These are phyloP conservation scores for Amanita pallidorosea DNA, from an alignment of 768 basidiomycete species.

Conservation along the genomic window DNA sequence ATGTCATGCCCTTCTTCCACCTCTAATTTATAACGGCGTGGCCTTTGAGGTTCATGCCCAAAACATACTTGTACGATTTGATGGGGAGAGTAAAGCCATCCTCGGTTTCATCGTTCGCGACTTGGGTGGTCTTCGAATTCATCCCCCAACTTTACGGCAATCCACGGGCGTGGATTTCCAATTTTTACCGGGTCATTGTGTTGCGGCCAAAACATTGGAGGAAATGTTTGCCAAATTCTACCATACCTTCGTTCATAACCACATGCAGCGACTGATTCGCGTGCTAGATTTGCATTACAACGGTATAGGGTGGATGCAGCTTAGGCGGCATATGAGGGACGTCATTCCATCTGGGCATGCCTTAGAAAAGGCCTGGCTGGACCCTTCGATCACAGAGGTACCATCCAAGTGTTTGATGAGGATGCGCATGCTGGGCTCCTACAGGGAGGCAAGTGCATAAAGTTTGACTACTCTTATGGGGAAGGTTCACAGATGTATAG, in stretches of 20 bases:
- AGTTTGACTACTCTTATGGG: not conserved
- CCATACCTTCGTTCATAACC: constrained; percentile 50
- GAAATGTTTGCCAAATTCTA: constrained; percentile 49
- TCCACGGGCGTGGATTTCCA: constrained; percentile 41
- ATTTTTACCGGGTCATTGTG: constrained; percentile 43
- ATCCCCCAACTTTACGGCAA: constrained; percentile 33
- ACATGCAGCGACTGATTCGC: constrained; percentile 45
- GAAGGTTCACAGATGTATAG: constrained; percentile 19
- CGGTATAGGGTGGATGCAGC: constrained; percentile 39
- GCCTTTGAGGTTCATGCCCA: constrained; percentile 55
- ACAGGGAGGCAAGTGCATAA: constrained; percentile 36
- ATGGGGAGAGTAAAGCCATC: constrained; percentile 27
- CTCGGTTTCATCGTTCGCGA: constrained; percentile 46
- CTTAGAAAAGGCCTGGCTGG: constrained; percentile 37
- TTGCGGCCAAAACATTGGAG: constrained; percentile 33
- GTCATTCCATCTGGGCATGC: constrained; percentile 35
- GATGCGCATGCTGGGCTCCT: constrained; percentile 46
- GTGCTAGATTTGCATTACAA: constrained; percentile 40
- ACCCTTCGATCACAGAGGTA: constrained; percentile 25
- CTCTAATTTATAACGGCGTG: constrained; percentile 43
- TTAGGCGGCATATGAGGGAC: constrained; percentile 32
- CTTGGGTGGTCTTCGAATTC: constrained; percentile 45
- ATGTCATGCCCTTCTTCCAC: constrained; percentile 40
- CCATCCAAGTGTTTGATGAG: constrained; percentile 48
- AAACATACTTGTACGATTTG: constrained; percentile 40